phyloP scores from a whole-genome alignment of 768 basidiomycete species.

The Tephrocybe sp. region DNA sequence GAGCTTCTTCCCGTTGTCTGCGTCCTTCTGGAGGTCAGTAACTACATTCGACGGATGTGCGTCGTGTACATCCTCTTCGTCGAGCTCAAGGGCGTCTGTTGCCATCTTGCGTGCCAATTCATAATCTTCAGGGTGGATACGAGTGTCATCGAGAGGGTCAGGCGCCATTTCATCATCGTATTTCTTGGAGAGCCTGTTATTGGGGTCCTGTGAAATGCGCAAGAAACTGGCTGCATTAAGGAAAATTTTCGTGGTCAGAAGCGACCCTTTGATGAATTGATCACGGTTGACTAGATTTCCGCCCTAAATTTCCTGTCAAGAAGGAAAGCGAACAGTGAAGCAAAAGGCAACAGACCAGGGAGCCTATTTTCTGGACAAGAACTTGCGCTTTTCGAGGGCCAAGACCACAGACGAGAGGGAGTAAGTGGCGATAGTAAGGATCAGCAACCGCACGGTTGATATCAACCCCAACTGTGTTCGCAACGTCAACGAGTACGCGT shows the following conservation, averaged over 20 bases:
- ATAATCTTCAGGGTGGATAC: slow-evolving; percentile 97
- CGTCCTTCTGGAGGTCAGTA: slow-evolving; percentile 79
- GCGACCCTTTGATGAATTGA: slow-evolving; percentile 78
- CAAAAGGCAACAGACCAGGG: slow-evolving; percentile 50
- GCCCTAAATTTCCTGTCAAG: slow-evolving; percentile 48
- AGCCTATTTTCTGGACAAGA: slow-evolving; percentile 76
- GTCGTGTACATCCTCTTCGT: slow-evolving; percentile 93
- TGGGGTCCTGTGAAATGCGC: slow-evolving; percentile 74
- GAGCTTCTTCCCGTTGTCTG: slow-evolving; percentile 74
- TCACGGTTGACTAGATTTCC: slow-evolving; percentile 84
- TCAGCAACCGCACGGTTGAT: slow-evolving; percentile 92
- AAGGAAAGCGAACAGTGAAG: slow-evolving; percentile 6
- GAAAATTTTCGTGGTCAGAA: slow-evolving; percentile 86
- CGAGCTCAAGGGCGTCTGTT: slow-evolving; percentile 93
- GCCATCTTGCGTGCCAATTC: slow-evolving; percentile 99
- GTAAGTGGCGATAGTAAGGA: slow-evolving; percentile 80
- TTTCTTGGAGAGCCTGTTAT: slow-evolving; percentile 58
- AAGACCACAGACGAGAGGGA: slow-evolving; percentile 90
- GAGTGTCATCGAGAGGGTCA: slow-evolving; percentile 92
- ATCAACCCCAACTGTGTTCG: slow-evolving; percentile 93
- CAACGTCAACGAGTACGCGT: slow-evolving; percentile 83
- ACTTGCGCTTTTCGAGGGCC: slow-evolving; percentile 92
- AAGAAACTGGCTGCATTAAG: slow-evolving; percentile 92
- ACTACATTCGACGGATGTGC: slow-evolving; percentile 92
- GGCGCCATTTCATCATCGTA: slow-evolving; percentile 67